Base-by-base conservation (phyloP, 331 rosid genomes). In the Spiraea crenata region DNA sequence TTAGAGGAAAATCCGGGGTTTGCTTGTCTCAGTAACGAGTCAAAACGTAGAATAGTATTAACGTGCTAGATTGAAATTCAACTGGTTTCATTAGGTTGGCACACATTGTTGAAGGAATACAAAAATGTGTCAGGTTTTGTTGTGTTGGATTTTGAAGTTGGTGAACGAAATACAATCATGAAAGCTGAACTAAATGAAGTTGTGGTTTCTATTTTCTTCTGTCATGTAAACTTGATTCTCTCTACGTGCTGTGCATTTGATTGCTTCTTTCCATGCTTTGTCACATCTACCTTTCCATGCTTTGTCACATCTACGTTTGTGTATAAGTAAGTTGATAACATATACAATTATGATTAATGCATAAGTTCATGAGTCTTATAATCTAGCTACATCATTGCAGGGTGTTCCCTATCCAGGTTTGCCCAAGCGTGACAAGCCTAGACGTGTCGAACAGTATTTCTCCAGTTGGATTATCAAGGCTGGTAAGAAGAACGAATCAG, bases 381-480 rank as follows among this genome's bases (percentile, higher is more conserved):
- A 34, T 49, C 67, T 48, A 63, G 70, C 73, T 85, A 50, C 81
- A 74, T 72, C 78, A 34, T 79, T 79, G 79, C 80, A 95, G 99
- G 90, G 90, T 65, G 90, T 91, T 68, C 88, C 91, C 44, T 82
- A 86, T 89, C 85, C 96, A 71, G 83, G 82, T 65, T 79, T 95
- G 77, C 99, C 95, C 57, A 87, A 87, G 82, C 88, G 87, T 39
- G 98, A 91, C 86, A 95, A 91, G 81, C 99, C 99, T 63, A 85
- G 99, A 79, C 96, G 97, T 10, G 99, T 95, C 10, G 96, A 91
- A 34, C 90, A 57, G 8, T 95, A 83, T 76, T 95, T 91, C 77
- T 95, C 99, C 65, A 83, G 99, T 85, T 95, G 99, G 99, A 81
- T 83, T 61, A 86, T 95, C 80, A 87, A 82, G 80, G 87, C 98